phyloP scores from a whole-genome alignment of 1,284 basidiomycete genomes.

The Malassezia caprae region DNA sequence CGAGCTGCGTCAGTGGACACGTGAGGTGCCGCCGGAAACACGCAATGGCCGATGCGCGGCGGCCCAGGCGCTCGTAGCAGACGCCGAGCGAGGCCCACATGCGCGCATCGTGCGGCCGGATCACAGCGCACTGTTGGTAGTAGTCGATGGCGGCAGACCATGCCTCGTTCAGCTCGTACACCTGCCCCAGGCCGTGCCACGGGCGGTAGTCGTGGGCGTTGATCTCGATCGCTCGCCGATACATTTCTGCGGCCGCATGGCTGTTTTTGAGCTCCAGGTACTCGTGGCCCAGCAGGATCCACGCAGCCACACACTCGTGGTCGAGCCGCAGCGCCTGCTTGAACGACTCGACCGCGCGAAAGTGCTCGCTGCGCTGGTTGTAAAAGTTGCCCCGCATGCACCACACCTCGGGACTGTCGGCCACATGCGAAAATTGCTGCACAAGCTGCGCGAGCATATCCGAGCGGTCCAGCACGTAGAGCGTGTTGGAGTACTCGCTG shows the following conservation, averaged over 20 bases:
- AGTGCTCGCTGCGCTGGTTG: constrained; percentile 81
- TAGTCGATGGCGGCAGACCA: constrained; percentile 91
- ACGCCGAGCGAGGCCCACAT: constrained; percentile 91
- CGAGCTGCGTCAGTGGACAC: constrained; percentile 36
- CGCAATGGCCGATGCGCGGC: constrained; percentile 30
- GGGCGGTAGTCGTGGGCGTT: constrained; percentile 83
- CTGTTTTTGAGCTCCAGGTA: constrained; percentile 98
- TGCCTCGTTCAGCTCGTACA: constrained; percentile 92
- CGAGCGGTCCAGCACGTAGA: constrained; percentile 84
- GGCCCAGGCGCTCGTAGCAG: constrained; percentile 76
- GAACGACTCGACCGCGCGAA: constrained; percentile 92
- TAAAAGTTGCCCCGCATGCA: constrained; percentile 95
- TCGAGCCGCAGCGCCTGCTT: constrained; percentile 85
- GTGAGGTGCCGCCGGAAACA: constrained; percentile 44
- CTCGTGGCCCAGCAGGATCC: constrained; percentile 99
- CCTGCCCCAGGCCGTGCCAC: constrained; percentile 97
- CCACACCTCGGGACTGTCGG: constrained; percentile 58
- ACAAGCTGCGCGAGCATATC: constrained; percentile 82
- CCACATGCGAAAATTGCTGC: constrained; percentile 52
- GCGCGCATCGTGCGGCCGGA: constrained; percentile 85
- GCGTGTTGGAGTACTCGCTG: constrained; percentile 90
- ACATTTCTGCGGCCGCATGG: constrained; percentile 95
- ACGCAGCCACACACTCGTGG: constrained; percentile 84
- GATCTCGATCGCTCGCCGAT: constrained; percentile 86
- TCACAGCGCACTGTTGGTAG: constrained; percentile 85